Evolutionary conservation across 306 rosid genomes (phyloP).

Genomic region (Trichosanthes cucumerina): DNA sequence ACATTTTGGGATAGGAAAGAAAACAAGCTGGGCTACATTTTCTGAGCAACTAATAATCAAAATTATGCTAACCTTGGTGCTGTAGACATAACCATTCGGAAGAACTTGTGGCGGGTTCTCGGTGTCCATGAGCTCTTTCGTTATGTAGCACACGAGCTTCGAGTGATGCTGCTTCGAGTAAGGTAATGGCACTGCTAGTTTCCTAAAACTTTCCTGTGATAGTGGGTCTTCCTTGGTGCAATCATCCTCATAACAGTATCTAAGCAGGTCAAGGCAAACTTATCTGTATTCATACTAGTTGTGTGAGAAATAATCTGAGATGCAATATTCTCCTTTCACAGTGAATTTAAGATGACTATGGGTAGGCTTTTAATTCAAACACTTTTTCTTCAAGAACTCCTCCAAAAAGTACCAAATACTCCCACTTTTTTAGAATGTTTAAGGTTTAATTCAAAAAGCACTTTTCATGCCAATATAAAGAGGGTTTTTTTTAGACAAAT

Average conservation of each 20-base stretch:
- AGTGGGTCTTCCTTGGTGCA: constrained; percentile 97
- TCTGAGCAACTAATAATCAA: neutral
- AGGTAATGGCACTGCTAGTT: constrained; percentile 70
- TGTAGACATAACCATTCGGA: constrained; percentile 91
- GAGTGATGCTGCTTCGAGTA: constrained; percentile 92
- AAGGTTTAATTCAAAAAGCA: neutral
- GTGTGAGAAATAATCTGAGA: neutral
- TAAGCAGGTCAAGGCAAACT: constrained; percentile 52
- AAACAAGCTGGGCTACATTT: neutral
- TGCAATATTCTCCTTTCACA: neutral
- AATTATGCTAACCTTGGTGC: constrained; percentile 54
- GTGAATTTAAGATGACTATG: neutral
- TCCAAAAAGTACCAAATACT: neutral
- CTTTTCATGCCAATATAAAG: neutral
- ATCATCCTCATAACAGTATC: constrained; percentile 90
- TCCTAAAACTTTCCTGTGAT: constrained; percentile 78
- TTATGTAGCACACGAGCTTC: constrained; percentile 92
- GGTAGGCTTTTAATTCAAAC: neutral
- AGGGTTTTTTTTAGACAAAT: neutral
- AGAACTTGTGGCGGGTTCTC: constrained; percentile 92
- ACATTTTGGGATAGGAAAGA: neutral
- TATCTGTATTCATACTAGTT: constrained; percentile 4
- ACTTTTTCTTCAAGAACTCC: neutral
- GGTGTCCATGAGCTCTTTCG: constrained; percentile 92
- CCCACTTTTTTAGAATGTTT: neutral